Conservation (phyloP, 108 stramenopile genomes). For the Seminavis robusta region DNA sequence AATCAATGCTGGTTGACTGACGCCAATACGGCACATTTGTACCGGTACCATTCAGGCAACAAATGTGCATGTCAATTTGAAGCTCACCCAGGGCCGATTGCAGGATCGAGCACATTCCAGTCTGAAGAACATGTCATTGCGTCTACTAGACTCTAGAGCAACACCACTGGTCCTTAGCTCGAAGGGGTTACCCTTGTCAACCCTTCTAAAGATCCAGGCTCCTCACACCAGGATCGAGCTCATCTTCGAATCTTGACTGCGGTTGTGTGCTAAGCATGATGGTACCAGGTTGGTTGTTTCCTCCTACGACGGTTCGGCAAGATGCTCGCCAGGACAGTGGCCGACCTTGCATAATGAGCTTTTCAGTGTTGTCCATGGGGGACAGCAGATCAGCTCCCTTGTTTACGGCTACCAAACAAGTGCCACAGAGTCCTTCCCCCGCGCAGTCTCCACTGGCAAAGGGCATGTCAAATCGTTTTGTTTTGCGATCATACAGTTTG, state of each 20-base stretch:
- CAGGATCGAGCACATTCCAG: too few species aligned
- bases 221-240: conserved; percentile 18
- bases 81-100: too few species aligned
- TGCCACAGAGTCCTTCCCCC: conserved; percentile 34
- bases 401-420: conserved; percentile 16
- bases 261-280: conserved; percentile 13
- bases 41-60: too few species aligned
- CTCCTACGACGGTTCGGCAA: conserved; percentile 22
- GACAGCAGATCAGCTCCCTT: conserved; percentile 14
- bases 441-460: conserved; percentile 19
- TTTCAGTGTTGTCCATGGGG: conserved; percentile 9
- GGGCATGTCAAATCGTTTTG: conserved; percentile 28
- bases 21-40: too few species aligned
- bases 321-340: conserved; percentile 25
- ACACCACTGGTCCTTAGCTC: too few species aligned
- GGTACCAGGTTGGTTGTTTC: conserved; percentile 19
- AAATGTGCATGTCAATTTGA: too few species aligned
- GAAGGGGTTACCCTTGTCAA: too few species aligned
- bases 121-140: too few species aligned
- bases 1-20: too few species aligned
- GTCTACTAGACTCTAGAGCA: too few species aligned
- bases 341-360: conserved; percentile 15
- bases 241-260: conserved; percentile 17
- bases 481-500: conserved; percentile 23
- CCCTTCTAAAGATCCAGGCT: too few species aligned